Evolutionary conservation across 805 yeast genomes (phyloP).

Genomic region (Sugiyamaella qingdaonensis): DNA sequence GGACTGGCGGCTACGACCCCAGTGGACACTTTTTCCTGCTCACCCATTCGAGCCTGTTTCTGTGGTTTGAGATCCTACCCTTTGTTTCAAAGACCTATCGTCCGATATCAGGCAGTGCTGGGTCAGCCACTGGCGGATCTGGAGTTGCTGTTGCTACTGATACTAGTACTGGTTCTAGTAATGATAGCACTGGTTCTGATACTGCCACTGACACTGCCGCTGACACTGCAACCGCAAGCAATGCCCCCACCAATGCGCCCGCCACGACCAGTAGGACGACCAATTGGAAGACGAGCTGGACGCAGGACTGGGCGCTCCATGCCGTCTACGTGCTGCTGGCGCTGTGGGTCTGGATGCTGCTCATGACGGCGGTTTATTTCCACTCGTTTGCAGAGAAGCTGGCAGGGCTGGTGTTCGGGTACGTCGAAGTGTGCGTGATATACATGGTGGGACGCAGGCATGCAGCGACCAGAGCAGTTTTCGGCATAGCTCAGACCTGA

Average conservation of each 20-base stretch:
- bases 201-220: constrained; percentile 4
- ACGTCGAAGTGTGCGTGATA: constrained; percentile 44
- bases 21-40: constrained; percentile 88
- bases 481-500: background rate
- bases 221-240: constrained; percentile 4
- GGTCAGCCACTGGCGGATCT: constrained; percentile 20
- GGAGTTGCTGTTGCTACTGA: constrained; percentile 30
- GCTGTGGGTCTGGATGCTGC: constrained; percentile 83
- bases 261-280: too few species aligned
- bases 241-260: constrained; percentile 11
- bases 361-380: constrained; percentile 79
- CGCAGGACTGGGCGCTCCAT: background rate
- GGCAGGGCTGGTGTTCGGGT: constrained; percentile 64
- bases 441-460: constrained; percentile 31
- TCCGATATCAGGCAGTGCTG: too few species aligned
- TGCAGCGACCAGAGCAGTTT: background rate
- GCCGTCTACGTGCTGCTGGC: constrained; percentile 31
- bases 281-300: too few species aligned
- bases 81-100: constrained; percentile 13
- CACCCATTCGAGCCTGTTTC: constrained; percentile 57
- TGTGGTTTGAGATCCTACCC: constrained; percentile 61
- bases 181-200: constrained; percentile 11
- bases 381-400: constrained; percentile 76
- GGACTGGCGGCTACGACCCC: constrained; percentile 93
- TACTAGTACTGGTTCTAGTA: constrained; percentile 4